These are phyloP conservation scores for Hypomontagnella submonticulosa DNA, from an alignment of 495 filamentous ascomycete species.

Conservation along the genomic window DNA sequence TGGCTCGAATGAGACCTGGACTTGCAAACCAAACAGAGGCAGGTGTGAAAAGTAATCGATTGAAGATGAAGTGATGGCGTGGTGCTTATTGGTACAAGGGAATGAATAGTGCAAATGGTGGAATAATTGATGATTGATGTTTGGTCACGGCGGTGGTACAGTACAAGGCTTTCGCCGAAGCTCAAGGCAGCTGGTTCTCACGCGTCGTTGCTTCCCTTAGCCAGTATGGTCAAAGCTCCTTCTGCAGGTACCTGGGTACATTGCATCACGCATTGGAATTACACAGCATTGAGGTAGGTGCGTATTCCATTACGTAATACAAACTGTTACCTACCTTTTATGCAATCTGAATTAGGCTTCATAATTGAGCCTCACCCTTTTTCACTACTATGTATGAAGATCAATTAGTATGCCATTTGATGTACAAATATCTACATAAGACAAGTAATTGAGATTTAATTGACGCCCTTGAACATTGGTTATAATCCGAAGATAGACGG, in stretches of 20 bases:
- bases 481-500: too few relatives aligned
- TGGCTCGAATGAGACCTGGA: slow-evolving; percentile 48
- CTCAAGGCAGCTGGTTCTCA: slow-evolving; percentile 51
- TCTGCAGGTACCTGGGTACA: slow-evolving; percentile 23
- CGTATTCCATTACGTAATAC: slow-evolving; percentile 1
- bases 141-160: slow-evolving; percentile 16
- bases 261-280: slow-evolving; percentile 1
- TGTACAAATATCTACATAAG: too few relatives aligned
- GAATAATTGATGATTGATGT: slow-evolving; percentile 33
- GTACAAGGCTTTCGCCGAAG: slow-evolving; percentile 25
- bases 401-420: too few relatives aligned
- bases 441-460: too few relatives aligned
- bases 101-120: slow-evolving; percentile 12
- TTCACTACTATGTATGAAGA: too few relatives aligned
- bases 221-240: slow-evolving; percentile 27
- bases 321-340: neutral
- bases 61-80: slow-evolving; percentile 8
- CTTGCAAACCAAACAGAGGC: neutral
- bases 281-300: too few relatives aligned
- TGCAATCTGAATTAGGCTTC: neutral
- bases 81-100: slow-evolving; percentile 4
- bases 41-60: slow-evolving; percentile 3
- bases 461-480: too few relatives aligned
- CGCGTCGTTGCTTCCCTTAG: slow-evolving; percentile 41
- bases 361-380: too few relatives aligned